Percentiles rank a stretch among this genome's conserved stretches.
Conservation (phyloP, 495 filamentous ascomycete species). For the Platismatia glauca region DNA sequence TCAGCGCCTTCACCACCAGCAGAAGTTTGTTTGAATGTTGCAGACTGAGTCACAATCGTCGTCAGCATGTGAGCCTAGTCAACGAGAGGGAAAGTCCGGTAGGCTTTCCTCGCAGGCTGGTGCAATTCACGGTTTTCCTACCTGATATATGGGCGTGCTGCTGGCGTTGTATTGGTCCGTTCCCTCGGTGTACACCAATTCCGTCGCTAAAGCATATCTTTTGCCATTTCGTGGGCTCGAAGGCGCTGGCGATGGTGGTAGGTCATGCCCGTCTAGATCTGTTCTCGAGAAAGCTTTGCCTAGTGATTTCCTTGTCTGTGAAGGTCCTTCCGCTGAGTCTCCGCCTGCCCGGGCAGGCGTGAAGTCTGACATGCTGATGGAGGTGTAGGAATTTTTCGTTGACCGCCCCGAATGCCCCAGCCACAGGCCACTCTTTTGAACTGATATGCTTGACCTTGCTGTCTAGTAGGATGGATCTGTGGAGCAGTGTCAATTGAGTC, state of each 20-base stretch:
- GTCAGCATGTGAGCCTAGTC: conserved; percentile 3
- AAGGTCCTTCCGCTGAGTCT: neutral
- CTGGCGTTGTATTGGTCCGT: conserved; percentile 93
- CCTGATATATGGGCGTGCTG: conserved; percentile 92
- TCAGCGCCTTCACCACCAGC: conserved; percentile 59
- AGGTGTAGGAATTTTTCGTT: neutral
- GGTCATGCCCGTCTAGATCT: conserved; percentile 80
- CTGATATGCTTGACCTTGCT: neutral
- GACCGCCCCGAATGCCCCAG: neutral
- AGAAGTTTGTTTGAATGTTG: conserved; percentile 93
- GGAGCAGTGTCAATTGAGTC: neutral
- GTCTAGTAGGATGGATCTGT: neutral
- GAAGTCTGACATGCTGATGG: conserved; percentile 6
- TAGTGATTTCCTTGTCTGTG: conserved; percentile 21
- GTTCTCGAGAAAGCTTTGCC: conserved; percentile 66
- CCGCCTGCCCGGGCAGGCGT: neutral
- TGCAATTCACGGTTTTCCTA: conserved; percentile 24
- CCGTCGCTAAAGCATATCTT: conserved; percentile 86
- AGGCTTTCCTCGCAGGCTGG: neutral
- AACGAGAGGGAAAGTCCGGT: neutral
- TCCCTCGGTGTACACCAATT: conserved; percentile 90
- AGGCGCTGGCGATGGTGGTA: conserved; percentile 89
- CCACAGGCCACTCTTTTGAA: neutral
- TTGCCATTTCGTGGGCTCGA: conserved; percentile 78
- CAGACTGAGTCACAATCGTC: conserved; percentile 47